Conservation (phyloP, 305 asterid genomes). For the Stenogyne calaminthoides region DNA sequence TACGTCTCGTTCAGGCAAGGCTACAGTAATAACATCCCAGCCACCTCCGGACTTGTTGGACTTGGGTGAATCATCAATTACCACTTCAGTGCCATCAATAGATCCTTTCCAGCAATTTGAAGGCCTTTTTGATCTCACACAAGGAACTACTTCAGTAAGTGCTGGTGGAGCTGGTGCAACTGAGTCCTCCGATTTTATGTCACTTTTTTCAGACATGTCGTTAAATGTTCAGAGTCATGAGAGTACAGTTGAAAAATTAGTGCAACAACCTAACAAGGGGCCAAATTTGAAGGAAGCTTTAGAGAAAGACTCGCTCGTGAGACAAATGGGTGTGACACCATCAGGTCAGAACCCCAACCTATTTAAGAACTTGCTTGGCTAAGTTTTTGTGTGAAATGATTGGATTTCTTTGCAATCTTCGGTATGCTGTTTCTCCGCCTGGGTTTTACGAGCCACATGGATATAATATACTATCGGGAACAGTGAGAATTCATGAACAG, state of each 20-base stretch:
- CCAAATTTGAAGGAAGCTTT: constrained; percentile 69
- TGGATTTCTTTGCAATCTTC: constrained; percentile 18
- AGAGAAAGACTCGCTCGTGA: constrained; percentile 85
- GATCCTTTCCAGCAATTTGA: constrained; percentile 92
- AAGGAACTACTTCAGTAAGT: constrained; percentile 41
- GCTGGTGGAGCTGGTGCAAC: constrained; percentile 42
- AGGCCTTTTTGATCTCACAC: constrained; percentile 75
- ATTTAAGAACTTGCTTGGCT: constrained; percentile 84
- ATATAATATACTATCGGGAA: constrained; percentile 1
- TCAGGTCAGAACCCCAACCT: constrained; percentile 87
- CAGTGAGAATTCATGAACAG: constrained; percentile 11
- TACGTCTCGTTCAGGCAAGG: constrained; percentile 45
- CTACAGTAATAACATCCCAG: constrained; percentile 47
- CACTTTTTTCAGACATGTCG: constrained; percentile 64
- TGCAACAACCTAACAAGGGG: constrained; percentile 59
- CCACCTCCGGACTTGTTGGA: constrained; percentile 88
- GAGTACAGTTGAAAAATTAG: constrained; percentile 31
- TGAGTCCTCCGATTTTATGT: constrained; percentile 57
- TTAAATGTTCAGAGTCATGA: constrained; percentile 39
- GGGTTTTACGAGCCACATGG: constrained; percentile 22
- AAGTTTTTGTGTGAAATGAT: constrained; percentile 20
- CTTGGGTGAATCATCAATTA: constrained; percentile 67
- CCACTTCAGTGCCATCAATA: constrained; percentile 43
- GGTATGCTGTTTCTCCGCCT: constrained; percentile 22
- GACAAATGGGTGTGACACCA: constrained; percentile 92